phyloP scores from a whole-genome alignment of 768 basidiomycete genomes.

The Boletus vinaceobasis region DNA sequence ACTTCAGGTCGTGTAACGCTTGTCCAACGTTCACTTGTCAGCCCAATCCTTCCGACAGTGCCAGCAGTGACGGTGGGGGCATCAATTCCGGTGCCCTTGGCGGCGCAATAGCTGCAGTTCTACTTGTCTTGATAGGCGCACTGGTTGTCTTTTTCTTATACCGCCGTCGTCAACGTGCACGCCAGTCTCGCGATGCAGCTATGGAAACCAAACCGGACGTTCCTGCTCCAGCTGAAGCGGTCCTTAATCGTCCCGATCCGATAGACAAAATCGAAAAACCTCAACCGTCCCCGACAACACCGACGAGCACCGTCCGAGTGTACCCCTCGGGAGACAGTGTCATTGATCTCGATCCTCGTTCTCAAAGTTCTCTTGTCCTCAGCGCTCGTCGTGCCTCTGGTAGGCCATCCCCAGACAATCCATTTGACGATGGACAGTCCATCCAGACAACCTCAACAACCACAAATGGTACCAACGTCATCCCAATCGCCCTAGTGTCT shows the following conservation, averaged over 20 bases:
- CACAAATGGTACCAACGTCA: conserved; percentile 80
- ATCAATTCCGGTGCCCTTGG: conserved; percentile 70
- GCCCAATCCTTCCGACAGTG: conserved; percentile 19
- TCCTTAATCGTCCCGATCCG: conserved; percentile 81
- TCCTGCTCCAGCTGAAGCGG: conserved; percentile 72
- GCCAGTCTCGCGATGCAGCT: conserved; percentile 29
- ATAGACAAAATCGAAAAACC: conserved; percentile 72
- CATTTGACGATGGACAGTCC: conserved; percentile 73
- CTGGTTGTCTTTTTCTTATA: conserved; percentile 59
- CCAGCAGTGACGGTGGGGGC: conserved; percentile 35
- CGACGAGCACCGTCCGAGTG: conserved; percentile 41
- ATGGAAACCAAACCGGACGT: conserved; percentile 52
- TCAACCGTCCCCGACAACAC: conserved; percentile 8
- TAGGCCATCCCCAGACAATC: conserved; percentile 45
- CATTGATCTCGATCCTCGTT: conserved; percentile 59
- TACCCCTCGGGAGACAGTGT: conserved; percentile 49
- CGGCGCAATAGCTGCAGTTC: conserved; percentile 63
- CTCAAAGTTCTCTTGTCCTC: conserved; percentile 31
- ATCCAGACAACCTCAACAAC: conserved; percentile 74
- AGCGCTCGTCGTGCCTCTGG: conserved; percentile 16
- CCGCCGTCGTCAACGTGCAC: conserved; percentile 51
- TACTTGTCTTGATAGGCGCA: conserved; percentile 56
- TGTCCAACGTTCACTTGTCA: conserved; percentile 58
- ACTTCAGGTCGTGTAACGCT: conserved; percentile 50
- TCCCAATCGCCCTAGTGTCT: conserved; percentile 78